Evolutionary conservation across 768 basidiomycete genomes (phyloP), one percentile per base, ranked within the genome.

Genomic region (Tricholoma furcatifolium): DNA sequence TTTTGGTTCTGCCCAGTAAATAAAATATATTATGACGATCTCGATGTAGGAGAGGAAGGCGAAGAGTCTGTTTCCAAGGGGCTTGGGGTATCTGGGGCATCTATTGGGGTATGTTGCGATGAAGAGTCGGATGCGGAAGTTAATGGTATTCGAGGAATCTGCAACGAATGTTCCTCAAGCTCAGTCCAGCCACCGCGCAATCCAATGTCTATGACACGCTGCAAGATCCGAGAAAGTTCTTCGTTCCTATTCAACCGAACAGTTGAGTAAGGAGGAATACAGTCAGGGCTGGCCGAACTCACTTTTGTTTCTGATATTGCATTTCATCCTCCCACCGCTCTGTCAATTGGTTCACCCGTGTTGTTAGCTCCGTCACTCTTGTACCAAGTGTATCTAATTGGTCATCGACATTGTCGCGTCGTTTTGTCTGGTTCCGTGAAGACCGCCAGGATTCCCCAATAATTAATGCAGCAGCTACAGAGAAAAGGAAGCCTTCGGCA

Each of bases 401-500:
- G 47, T 92, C 90, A 55, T 88, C 83, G 7, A 93, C 84, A 43
- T 71, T 73, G 57, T 86, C 88, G 41, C 88, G 73, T n/a, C 87
- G 83, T 63, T 81, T 87, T 0, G 83, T 77, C 54, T 84, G 75
- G 53, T 76, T 88, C 17, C 87, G 76, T 0, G 88, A 86, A 1
- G 81, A 78, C 0, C 91, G 85, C 78, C 81, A 93, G 20, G 84
- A 73, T 66, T 94, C 91, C 2, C 85, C 85, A 10, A 92, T 54
- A 51, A 94, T 92, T 5, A 93, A 73, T 0, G 68, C 68, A 2
- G 86, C 84, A 0, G 91, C 91, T 2, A 93, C 91, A 17, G 73
- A 63, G 63, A 93, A 93, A 3, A 93, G 77, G 59, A 93, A 93
- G 0, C 88, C 88, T 68, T 93, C 91, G 0, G 91, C 91, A 4